Evolutionary conservation across 352 stramenopile species (phyloP).

Genomic region (Globisporangium iwayamae): DNA sequence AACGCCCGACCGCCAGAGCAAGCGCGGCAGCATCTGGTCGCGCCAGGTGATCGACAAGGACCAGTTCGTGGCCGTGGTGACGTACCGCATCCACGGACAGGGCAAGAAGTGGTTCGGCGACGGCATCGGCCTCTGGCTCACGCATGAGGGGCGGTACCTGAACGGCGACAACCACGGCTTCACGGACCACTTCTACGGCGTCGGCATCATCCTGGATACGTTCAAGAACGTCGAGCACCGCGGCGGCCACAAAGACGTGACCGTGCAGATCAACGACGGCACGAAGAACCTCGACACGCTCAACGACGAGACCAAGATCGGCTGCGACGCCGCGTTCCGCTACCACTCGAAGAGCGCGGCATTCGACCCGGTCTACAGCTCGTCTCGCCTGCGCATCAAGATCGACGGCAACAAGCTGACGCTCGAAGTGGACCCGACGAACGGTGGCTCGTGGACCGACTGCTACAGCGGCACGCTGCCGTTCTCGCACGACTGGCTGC

Average conservation of each 20-base stretch:
- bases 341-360: conserved; percentile 67
- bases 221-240: conserved; percentile 79
- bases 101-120: conserved; percentile 80
- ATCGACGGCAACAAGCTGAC: conserved; percentile 49
- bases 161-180: conserved; percentile 77
- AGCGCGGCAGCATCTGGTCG: conserved; percentile 72
- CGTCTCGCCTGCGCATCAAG: conserved; percentile 60
- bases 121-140: conserved; percentile 73
- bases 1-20: conserved; percentile 78
- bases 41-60: conserved; percentile 38
- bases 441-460: conserved; percentile 44
- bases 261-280: conserved; percentile 74
- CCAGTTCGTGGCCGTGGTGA: conserved; percentile 57
- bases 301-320: conserved; percentile 69
- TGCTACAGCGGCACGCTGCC: conserved; percentile 70
- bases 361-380: conserved; percentile 74
- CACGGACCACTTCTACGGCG: conserved; percentile 61
- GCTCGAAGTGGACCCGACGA: conserved; percentile 62
- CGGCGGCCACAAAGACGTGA: conserved; percentile 79
- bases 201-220: conserved; percentile 75
- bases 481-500: conserved; percentile 66
- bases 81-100: conserved; percentile 75
- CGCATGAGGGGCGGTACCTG: conserved; percentile 43
- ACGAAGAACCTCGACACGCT: conserved; percentile 63
- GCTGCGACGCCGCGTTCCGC: conserved; percentile 73